Base-by-base conservation (phyloP, 805 yeast species). In the Lipomyces yamanashiensis region DNA sequence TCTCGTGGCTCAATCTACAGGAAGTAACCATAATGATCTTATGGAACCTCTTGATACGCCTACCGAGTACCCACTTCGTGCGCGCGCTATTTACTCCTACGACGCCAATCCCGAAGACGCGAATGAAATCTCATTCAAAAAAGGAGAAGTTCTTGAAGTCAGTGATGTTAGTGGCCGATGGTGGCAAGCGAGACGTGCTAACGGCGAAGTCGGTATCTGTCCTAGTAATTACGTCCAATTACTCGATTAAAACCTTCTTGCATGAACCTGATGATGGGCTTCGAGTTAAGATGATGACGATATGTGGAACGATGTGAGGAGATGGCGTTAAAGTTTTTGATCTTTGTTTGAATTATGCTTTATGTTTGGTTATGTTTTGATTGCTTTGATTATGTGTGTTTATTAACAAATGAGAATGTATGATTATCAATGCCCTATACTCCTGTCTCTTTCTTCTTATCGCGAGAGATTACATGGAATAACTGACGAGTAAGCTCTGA, bases 151-250 rank as follows among this genome's bases (percentile, higher is more conserved):
- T n/a, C 82, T 93, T 75, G 91, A 87, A 72, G 96, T 93, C 40
- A 90, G 90, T 70, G 98, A 93, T 73, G 90, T 91, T 62, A 89
- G 89, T 69, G 98, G 98, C 52, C 87, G 96, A 78, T 93, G 99
- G 99, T 93, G 98, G 98, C 97, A 92, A 78, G 98, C 97, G 47
- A 85, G 89, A 75, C 85, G 92, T 73, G 82, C 88, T 8, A 88
- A 85, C 70, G 99, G 99, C 40, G 95, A 92, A 75, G 89, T 91
- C 50, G 99, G 98, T 70, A 93, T 93, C 72, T 92, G 97, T 76
- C 98, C 99, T 56, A 88, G 96, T 71, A 95, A 93, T 76, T 93
- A 93, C 74, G 92, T 93, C 10, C 70, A 69, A 28, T 49, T 65
- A 40, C 36, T 59, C 19, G 64, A 61, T 23, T 56, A 49, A 23